Conservation (phyloP, 2,329 filamentous ascomycete species). For the Aspergillus neotritici region DNA sequence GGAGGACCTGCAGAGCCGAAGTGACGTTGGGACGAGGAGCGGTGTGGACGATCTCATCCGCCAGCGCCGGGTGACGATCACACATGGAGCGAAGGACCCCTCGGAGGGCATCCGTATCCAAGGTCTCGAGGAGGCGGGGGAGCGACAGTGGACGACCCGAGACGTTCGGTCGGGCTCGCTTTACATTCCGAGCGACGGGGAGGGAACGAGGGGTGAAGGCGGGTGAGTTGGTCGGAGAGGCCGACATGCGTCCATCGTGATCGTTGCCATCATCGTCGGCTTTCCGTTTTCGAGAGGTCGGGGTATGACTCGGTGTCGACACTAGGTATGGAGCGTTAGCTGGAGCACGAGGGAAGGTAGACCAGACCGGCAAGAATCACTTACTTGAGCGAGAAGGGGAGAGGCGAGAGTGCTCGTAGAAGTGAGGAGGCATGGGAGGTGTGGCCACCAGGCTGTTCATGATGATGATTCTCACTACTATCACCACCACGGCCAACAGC, state of each 20-base stretch:
- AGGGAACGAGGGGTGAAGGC: constrained; percentile 65
- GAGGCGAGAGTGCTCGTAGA: constrained; percentile 55
- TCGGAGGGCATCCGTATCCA: constrained; percentile 78
- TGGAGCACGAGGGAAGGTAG: constrained; percentile 2
- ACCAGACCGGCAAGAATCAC: constrained; percentile 17
- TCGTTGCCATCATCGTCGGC: constrained; percentile 64
- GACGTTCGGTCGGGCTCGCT: constrained; percentile 63
- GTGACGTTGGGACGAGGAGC: constrained; percentile 82
- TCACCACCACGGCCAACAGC: constrained; percentile 13
- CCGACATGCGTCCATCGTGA: constrained; percentile 77
- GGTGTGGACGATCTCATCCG: constrained; percentile 72
- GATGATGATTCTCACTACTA: constrained; percentile 23
- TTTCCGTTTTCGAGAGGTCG: constrained; percentile 70
- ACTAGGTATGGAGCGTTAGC: constrained; percentile 24
- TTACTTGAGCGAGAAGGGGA: constrained; percentile 57
- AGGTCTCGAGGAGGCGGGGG: constrained; percentile 82
- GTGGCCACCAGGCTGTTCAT: constrained; percentile 59
- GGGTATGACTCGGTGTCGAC: constrained; percentile 36
- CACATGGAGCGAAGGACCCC: constrained; percentile 85
- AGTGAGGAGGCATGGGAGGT: constrained; percentile 58
- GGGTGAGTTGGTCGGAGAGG: constrained; percentile 79
- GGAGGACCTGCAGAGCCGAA: constrained; percentile 72
- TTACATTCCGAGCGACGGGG: constrained; percentile 61
- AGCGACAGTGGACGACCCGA: constrained; percentile 61
- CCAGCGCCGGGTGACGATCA: constrained; percentile 79